These are phyloP conservation scores for Trichosporon faecale DNA, from an alignment of 1,284 basidiomycete genomes.

Conservation along the genomic window DNA sequence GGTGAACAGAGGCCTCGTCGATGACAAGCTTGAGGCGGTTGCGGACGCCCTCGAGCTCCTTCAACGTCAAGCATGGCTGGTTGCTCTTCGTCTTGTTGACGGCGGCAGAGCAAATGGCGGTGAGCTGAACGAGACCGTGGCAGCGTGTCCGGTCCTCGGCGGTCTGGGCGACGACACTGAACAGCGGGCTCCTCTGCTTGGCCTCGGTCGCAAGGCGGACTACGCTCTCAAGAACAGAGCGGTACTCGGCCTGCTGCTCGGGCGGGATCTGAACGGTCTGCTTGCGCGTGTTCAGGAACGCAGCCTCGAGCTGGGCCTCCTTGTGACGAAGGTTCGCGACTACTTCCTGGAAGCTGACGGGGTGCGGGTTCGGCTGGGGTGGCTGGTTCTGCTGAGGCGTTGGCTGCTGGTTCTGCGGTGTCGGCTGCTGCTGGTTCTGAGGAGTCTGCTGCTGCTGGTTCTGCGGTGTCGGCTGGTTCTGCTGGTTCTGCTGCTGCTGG, in stretches of 20 bases:
- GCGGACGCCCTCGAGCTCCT: constrained; percentile 24
- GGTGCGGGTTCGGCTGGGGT: constrained; percentile 17
- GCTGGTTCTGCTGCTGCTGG: constrained; percentile 12
- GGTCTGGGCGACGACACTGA: constrained; percentile 20
- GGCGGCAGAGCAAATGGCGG: constrained; percentile 19
- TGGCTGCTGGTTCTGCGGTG: constrained; percentile 12
- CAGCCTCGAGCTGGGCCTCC: constrained; percentile 22
- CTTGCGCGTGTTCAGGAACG: constrained; percentile 24
- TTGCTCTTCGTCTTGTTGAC: constrained; percentile 21
- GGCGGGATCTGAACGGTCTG: constrained; percentile 18
- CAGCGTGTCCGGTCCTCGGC: constrained; percentile 20
- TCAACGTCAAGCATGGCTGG: constrained; percentile 20
- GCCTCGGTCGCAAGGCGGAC: constrained; percentile 17
- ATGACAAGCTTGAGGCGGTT: constrained; percentile 15
- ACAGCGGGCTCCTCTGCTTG: constrained; percentile 23
- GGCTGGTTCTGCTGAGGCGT: constrained; percentile 7
- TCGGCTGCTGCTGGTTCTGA: constrained; percentile 13
- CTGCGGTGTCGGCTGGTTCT: constrained; percentile 9
- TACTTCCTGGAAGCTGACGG: constrained; percentile 18
- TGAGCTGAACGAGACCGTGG: constrained; percentile 19
- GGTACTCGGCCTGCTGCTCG: constrained; percentile 22
- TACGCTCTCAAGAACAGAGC: constrained; percentile 16
- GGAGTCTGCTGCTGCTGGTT: constrained; percentile 5
- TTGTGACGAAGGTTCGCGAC: constrained; percentile 20
- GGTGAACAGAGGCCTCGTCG: constrained; percentile 16